A percentile compares a stretch with the other conserved stretches of the same genome.
Evolutionary conservation across 176 grass and related monocot genomes (phyloP).

Genomic region (Triticum turgidum): DNA sequence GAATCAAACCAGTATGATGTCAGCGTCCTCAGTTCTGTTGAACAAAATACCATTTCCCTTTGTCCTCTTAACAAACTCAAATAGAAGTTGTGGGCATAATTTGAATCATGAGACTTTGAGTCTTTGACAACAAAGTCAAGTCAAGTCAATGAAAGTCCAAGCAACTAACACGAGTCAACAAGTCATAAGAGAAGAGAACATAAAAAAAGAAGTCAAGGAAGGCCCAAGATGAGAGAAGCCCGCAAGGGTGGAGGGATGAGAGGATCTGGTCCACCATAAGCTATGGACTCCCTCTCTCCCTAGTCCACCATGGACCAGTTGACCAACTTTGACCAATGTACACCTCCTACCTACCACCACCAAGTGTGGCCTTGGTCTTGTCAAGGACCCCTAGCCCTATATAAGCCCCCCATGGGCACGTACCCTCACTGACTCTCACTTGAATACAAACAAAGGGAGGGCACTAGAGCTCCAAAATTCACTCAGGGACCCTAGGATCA

Average conservation of each 20-base stretch:
- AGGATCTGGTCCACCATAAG: neutral
- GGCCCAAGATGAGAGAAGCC: neutral
- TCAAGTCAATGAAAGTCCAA: neutral
- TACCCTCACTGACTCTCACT: too few species aligned
- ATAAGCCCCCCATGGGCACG: too few species aligned
- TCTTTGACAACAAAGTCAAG: neutral
- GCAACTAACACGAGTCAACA: neutral
- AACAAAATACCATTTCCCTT: conserved; percentile 7
- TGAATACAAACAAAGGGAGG: too few species aligned
- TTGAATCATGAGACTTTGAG: conserved; percentile 17
- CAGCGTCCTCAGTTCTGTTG: neutral
- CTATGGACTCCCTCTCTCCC: neutral
- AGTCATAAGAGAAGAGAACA: neutral
- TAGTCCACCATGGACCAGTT: neutral
- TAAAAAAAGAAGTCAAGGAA: neutral
- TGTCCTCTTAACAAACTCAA: conserved; percentile 17
- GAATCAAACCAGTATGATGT: neutral
- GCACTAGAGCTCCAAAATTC: too few species aligned
- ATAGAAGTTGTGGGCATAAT: neutral
- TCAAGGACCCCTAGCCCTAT: too few species aligned
- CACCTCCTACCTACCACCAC: too few species aligned
- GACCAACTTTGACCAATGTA: neutral
- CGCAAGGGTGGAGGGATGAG: neutral
- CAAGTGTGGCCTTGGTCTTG: too few species aligned
- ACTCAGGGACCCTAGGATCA: neutral